These are phyloP conservation scores for Apiotrichum sp. DNA, from an alignment of 1,284 basidiomycete species.

Conservation along the genomic window DNA sequence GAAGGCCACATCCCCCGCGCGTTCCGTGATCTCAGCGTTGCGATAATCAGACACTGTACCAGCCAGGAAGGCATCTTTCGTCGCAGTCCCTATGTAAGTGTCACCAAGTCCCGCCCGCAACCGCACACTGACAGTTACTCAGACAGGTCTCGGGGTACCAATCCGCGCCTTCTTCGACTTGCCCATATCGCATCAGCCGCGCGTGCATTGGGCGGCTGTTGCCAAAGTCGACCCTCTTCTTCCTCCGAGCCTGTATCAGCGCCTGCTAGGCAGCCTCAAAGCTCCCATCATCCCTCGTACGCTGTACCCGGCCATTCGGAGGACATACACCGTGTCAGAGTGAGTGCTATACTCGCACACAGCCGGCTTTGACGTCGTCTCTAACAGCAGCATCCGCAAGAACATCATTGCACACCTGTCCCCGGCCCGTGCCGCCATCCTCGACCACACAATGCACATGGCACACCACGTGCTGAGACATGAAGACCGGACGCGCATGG, in stretches of 20 bases:
- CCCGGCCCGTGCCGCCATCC: conserved; percentile 8
- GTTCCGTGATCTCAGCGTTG: conserved; percentile 19
- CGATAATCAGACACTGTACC: conserved; percentile 27
- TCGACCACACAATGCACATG: conserved; percentile 19
- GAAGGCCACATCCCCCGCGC: conserved; percentile 21
- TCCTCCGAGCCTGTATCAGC: conserved; percentile 21
- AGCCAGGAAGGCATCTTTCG: conserved; percentile 37
- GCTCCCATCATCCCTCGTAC: conserved; percentile 18
- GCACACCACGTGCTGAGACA: conserved; percentile 22
- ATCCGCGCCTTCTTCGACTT: conserved; percentile 25
- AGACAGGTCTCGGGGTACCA: conserved; percentile 19
- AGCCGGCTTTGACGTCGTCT: neutral
- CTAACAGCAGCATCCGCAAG: conserved; percentile 15
- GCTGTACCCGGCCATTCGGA: conserved; percentile 22
- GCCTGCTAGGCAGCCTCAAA: neutral
- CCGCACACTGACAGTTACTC: neutral
- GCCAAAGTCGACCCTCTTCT: conserved; percentile 30
- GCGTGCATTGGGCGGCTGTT: conserved; percentile 29
- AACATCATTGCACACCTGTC: conserved; percentile 19
- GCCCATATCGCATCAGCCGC: conserved; percentile 23
- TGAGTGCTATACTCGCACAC: conserved; percentile 9
- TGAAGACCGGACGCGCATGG: conserved; percentile 31
- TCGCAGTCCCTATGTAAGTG: conserved; percentile 27
- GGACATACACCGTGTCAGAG: conserved; percentile 11
- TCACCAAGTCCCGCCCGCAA: too few species aligned